A percentile compares a stretch with the other conserved stretches of the same genome.
Conservation (phyloP, 441 rosid species). For the Syzygium syzygioides region DNA sequence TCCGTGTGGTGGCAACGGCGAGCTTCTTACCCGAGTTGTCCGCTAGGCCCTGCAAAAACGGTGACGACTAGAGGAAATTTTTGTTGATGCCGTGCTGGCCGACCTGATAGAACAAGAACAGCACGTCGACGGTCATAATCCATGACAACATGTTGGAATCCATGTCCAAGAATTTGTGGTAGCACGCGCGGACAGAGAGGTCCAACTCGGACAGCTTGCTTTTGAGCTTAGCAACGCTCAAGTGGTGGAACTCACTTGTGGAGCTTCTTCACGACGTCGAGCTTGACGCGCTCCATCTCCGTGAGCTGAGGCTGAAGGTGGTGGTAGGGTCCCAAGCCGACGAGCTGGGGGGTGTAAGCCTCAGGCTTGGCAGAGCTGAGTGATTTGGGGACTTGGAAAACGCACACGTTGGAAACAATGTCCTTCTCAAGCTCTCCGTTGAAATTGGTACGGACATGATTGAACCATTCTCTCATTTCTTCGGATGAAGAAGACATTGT, state of each 20-base stretch:
- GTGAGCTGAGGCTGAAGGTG: neutral
- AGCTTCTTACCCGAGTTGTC: neutral
- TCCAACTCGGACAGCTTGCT: neutral
- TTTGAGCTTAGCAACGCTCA: neutral
- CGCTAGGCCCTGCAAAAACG: neutral
- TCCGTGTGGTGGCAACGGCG: neutral
- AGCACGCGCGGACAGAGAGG: neutral
- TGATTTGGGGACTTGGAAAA: neutral
- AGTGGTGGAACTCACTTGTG: neutral
- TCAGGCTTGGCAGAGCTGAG: neutral
- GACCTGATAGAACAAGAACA: neutral
- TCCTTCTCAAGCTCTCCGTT: neutral
- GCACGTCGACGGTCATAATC: neutral
- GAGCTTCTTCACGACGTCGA: neutral
- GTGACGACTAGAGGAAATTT: neutral
- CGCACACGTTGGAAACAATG: neutral
- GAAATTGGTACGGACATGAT: neutral
- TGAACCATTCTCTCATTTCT: neutral
- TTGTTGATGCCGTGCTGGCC: neutral
- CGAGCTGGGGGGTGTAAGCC: neutral
- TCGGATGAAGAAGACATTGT: neutral
- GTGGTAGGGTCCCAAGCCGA: neutral
- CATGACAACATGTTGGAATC: neutral
- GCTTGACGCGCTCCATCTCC: neutral
- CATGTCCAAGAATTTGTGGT: neutral